Evolutionary conservation across 768 basidiomycete species (phyloP), one percentile per base, ranked within the genome.

Genomic region (Kwoniella heveanensis): DNA sequence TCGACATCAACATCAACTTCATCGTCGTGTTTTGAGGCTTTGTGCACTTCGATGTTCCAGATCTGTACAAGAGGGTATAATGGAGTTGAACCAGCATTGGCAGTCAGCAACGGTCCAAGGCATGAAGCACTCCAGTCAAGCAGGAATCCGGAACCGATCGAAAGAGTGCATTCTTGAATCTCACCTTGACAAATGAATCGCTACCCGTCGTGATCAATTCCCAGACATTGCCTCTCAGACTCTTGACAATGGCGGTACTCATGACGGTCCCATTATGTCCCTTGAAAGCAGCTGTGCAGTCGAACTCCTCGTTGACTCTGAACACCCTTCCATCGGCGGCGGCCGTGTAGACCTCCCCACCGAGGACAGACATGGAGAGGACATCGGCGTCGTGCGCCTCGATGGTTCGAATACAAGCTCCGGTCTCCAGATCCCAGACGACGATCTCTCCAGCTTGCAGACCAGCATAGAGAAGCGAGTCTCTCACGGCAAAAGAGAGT

Each of bases 381-480:
- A 96, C 87, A 73, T 95, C 95, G 25, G 88, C 90, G 82, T 92
- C 90, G 68, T 91, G 88, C 1, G 90, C 88, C 19, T 93, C 88
- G 60, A 98, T 88, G 0, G 88, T 91, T 54, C 95, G 83, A 26
- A 98, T 87, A 37, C 90, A 82, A 0, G 92, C 91, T 67, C 87
- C 88, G 0, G 93, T 95, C 76, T 94, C 92, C 8, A 96, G 80
- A 77, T 97, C 94, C 81, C 91, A 86, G 4, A 97, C 88, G 67
- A 89, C 89, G 70, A 97, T 90, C 69, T 90, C 88, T 2, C 95
- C 95, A 66, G 92, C 92, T 80, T 98, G 95, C 70, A 93, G 90
- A 0, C 92, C 95, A 7, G 91, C 95, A 72, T 89, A 96, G 22
- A 97, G 83, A 1, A 91, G 90, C 21, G 90, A 90, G 22, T 88